A percentile compares a stretch with the other conserved stretches of the same genome.
Evolutionary conservation across 208 protist genomes (phyloP).

Genomic region (Naegleria fowleri): DNA sequence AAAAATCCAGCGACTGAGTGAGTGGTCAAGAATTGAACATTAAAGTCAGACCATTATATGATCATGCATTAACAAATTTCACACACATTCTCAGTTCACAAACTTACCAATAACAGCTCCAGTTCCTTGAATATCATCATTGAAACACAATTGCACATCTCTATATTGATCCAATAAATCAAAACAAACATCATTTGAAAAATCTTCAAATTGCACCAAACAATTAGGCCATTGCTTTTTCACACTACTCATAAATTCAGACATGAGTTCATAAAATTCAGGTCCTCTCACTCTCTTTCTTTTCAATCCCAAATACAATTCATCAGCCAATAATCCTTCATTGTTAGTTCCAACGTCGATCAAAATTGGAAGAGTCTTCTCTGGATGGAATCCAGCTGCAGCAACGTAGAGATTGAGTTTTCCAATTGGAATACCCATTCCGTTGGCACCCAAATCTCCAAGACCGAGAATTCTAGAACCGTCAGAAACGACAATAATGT

Average conservation of each 20-base stretch:
- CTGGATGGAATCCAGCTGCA: conserved; percentile 71
- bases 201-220: conserved; percentile 91
- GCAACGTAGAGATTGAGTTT: conserved; percentile 84
- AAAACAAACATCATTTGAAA: conserved; percentile 85
- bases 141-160: conserved; percentile 85
- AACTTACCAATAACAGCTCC: conserved; percentile 49
- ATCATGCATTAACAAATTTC: conserved; percentile 42
- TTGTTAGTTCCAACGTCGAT: conserved; percentile 84
- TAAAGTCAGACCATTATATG: conserved; percentile 79
- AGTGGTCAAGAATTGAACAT: conserved; percentile 86
- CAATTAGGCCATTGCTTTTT: conserved; percentile 67
- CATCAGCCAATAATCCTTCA: conserved; percentile 60
- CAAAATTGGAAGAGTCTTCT: conserved; percentile 69
- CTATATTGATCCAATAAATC: conserved; percentile 82
- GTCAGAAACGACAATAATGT: conserved; percentile 92
- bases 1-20: conserved; percentile 71
- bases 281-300: conserved; percentile 57
- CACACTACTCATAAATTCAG: conserved; percentile 78
- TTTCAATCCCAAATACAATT: conserved; percentile 70
- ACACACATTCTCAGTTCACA: too few species aligned
- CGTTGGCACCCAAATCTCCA: conserved; percentile 83
- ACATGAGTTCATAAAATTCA: conserved; percentile 76
- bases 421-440: conserved; percentile 88
- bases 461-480: conserved; percentile 88
- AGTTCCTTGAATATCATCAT: conserved; percentile 95